These are phyloP conservation scores for Schwanniomyces polymorphus DNA, from an alignment of 805 yeast species.

Conservation along the genomic window DNA sequence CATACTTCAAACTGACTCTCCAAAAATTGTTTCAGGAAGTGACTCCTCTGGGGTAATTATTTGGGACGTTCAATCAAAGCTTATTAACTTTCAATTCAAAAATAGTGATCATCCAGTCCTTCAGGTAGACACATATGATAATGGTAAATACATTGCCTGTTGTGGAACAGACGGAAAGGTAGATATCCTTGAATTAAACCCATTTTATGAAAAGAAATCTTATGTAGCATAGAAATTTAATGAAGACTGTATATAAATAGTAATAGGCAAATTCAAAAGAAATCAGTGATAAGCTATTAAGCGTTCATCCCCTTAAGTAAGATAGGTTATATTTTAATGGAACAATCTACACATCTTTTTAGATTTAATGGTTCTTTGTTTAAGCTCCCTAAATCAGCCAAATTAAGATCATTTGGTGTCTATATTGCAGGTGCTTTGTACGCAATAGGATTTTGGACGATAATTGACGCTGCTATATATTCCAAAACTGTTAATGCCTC, in stretches of 20 bases:
- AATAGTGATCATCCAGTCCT: conserved; percentile 31
- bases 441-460: conserved; percentile 85
- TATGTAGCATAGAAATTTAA: background rate
- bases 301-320: background rate
- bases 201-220: background rate
- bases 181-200: conserved; percentile 19
- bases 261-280: background rate
- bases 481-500: conserved; percentile 85
- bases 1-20: conserved; percentile 32
- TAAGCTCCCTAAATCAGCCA: conserved; percentile 67
- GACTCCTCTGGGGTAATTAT: conserved; percentile 53
- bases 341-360: conserved; percentile 54
- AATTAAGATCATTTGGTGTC: conserved; percentile 71
- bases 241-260: background rate
- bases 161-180: conserved; percentile 24
- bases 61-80: conserved; percentile 69
- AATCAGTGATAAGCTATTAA: background rate
- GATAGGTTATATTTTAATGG: conserved; percentile 23
- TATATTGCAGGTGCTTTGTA: conserved; percentile 76
- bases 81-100: conserved; percentile 34
- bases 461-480: conserved; percentile 85
- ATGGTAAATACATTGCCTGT: conserved; percentile 35
- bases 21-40: conserved; percentile 60
- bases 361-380: conserved; percentile 55
- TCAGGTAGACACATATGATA: conserved; percentile 37